Base-by-base conservation (phyloP, 768 basidiomycete genomes). In the Mycena capillaripes region DNA sequence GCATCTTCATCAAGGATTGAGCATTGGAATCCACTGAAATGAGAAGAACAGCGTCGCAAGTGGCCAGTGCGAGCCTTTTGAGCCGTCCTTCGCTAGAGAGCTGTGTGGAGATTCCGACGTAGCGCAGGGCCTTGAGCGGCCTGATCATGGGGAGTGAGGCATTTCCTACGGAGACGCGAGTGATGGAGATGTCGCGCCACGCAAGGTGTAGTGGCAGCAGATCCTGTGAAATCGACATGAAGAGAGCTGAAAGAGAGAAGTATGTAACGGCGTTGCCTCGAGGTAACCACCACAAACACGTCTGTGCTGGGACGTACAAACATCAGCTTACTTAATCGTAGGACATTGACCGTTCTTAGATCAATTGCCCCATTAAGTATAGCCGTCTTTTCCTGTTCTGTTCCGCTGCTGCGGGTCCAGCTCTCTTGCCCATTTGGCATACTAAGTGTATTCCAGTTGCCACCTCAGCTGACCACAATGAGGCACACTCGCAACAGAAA, bases 21-120 rank as follows among this genome's bases (percentile, higher is more conserved):
- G 30, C 16, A 11, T 46, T 48, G 30, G 44, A 42, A 27, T 67
- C 56, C 56, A 67, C 66, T 11, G 56, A 58, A 5, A 67, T 48
- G 17, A 67, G 30, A 19, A 58, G 21, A 27, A 58, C 40, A 1
- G 55, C 14, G 32, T 67, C 56, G 66, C 42, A 38, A 29, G 38
- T 67, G 30, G 66, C 56, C 0, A 67, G 56, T 29, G 66, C 66
- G 19, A 67, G 66, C 42, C 56, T 58, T 29, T 67, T 48, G 30
- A 67, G 56, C 7, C 40, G 56, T 14, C 66, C 66, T 44, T 59
- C 34, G 56, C 32, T 46, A 10, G 66, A 67, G 19, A 59, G 21
- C 56, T 67, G 66, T 34, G 66, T 67, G 42, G 66, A 32, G 46
- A 67, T 48, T 58, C 66, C 66, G 40, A 57, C 55, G 34, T 56